These are phyloP conservation scores for Bolboschoenus planiculmis DNA, from an alignment of 176 grass and related monocot genomes.

Conservation along the genomic window DNA sequence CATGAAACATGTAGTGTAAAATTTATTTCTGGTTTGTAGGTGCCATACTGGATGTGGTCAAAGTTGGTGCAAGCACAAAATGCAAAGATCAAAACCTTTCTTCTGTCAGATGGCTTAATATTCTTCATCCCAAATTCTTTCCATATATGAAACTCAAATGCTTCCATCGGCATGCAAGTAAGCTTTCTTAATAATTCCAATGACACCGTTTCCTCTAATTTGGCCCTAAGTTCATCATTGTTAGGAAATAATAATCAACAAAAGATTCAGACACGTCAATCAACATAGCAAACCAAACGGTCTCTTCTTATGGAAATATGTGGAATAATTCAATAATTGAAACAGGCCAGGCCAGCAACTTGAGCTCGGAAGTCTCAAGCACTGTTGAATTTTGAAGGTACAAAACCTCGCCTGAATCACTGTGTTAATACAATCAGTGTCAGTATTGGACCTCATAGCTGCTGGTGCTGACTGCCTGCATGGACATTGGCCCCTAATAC, in stretches of 20 bases:
- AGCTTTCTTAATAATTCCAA: constrained; percentile 38
- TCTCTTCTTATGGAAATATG: background rate
- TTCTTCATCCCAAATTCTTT: constrained; percentile 26
- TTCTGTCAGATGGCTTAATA: constrained; percentile 35
- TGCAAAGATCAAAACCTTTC: constrained; percentile 39
- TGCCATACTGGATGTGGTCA: background rate
- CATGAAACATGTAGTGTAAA: background rate
- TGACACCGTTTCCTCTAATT: constrained; percentile 39
- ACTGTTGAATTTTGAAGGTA: background rate
- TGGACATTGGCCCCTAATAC: background rate
- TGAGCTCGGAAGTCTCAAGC: background rate
- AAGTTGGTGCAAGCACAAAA: background rate
- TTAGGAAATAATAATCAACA: background rate
- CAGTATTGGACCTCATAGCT: background rate
- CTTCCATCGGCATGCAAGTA: constrained; percentile 32
- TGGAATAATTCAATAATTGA: background rate
- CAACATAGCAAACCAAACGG: background rate
- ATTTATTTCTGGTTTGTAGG: background rate
- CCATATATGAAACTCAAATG: constrained; percentile 59
- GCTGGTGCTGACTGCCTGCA: background rate
- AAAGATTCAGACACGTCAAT: background rate
- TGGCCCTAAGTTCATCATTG: constrained; percentile 36
- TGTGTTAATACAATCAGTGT: background rate
- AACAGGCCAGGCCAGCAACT: background rate
- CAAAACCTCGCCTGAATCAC: too few relatives aligned